Base-by-base conservation (phyloP, 73 alveolate genomes). In the Paramecium primaurelia region DNA sequence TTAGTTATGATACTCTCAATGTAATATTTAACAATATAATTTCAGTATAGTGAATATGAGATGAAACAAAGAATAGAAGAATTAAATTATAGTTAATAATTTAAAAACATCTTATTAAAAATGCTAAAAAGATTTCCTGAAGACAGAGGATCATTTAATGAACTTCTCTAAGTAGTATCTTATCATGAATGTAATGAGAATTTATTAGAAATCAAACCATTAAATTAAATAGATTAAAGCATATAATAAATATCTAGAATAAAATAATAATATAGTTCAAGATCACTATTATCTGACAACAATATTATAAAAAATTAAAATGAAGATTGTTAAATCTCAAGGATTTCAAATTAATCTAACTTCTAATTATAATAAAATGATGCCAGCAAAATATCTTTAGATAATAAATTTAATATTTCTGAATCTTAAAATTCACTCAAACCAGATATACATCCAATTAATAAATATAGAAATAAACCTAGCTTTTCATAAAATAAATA, bases 151-250 rank as follows among this genome's bases (percentile, higher is more conserved):
- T 25, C 40, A 2, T 73, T 73, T 38, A 73, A 73, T 38, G 28
- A 73, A 37, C 32, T 73, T n/a, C 47, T 40, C 9, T 73, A 73
- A 38, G 40, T 36, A 22, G 59, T 73, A 30, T 73, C 87, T 3
- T 73, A 73, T 73, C 87, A 73, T 73, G 87, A 73, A 73, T 73
- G 87, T 18, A 40, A 73, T 73, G 59, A 73, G 34, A 73, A 73
- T 73, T 28, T 73, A 73, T 73, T 73, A 73, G 59, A 40, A 73
- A 38, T 73, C 18, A 73, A 73, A 37, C 16, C 38, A 16, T 9
- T 37, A 14, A 20, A 73, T 38, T 6, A 64, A 64, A 64, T 64
- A 2, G 47, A 64, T 12, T 3, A 64, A 64, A 64, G 84, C 49
- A 28, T 32, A 40, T 51, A 32, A 28, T n/a, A 32, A 8, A 28